Conservation (phyloP, 164 flowering plant species). For the Magnolia kwangsiensis region DNA sequence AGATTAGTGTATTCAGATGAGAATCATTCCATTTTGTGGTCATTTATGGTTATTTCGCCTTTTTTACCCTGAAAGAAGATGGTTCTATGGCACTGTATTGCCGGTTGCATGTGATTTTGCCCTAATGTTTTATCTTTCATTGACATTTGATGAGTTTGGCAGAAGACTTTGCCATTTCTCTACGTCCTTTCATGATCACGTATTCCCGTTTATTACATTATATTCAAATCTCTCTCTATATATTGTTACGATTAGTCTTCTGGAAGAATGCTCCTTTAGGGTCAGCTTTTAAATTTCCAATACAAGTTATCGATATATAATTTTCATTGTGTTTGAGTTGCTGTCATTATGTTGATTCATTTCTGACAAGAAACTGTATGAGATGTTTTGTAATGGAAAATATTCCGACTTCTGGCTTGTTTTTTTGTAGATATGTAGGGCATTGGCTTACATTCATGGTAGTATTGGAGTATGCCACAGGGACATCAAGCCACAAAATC, state of each 20-base stretch:
- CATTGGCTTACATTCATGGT: slow-evolving; percentile 58
- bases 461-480: slow-evolving; percentile 63
- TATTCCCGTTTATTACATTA: background rate
- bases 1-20: too few relatives aligned
- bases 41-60: background rate
- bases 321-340: background rate
- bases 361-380: background rate
- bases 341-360: background rate
- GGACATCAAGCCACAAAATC: slow-evolving; percentile 69
- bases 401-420: slow-evolving; percentile 3
- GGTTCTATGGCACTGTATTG: background rate
- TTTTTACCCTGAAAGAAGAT: background rate
- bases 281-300: too few relatives aligned
- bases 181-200: background rate
- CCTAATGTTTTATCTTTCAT: background rate
- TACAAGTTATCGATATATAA: background rate
- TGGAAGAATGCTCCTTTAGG: too few relatives aligned
- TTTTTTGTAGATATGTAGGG: slow-evolving; percentile 48
- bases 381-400: background rate
- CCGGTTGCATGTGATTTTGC: background rate
- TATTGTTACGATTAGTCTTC: background rate
- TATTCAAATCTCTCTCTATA: background rate
- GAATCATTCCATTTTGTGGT: background rate
- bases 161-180: background rate
- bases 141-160: background rate